A percentile compares a stretch with the other conserved stretches of the same genome.
Conservation (phyloP, 2,329 filamentous ascomycete genomes). For the Mycosphaerella sp. region DNA sequence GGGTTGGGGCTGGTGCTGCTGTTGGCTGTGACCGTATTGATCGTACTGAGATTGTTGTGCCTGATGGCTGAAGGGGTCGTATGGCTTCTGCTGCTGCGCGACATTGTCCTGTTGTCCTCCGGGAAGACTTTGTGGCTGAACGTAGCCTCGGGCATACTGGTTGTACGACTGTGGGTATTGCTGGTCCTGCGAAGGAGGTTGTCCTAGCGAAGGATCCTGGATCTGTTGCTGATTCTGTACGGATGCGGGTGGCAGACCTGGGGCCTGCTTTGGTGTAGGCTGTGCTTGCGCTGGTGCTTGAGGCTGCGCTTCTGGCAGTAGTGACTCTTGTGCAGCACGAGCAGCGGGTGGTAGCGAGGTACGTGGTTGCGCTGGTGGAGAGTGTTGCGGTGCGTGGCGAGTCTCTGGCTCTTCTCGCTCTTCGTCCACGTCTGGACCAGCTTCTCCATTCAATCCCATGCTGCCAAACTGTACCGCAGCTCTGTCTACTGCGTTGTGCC, state of each 20-base stretch:
- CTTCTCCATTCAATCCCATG: constrained; percentile 77
- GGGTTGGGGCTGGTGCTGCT: constrained; percentile 51
- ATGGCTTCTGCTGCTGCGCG: constrained; percentile 70
- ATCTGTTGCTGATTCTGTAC: constrained; percentile 44
- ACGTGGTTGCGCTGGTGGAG: constrained; percentile 76
- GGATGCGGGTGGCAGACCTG: constrained; percentile 55
- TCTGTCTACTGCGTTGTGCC: constrained; percentile 88
- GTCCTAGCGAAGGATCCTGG: constrained; percentile 43
- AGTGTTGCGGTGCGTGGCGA: constrained; percentile 87
- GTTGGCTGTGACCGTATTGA: constrained; percentile 40
- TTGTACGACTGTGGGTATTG: constrained; percentile 46
- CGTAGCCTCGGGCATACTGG: constrained; percentile 62
- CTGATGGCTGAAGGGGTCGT: constrained; percentile 80
- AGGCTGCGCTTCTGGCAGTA: constrained; percentile 34
- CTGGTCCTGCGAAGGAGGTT: constrained; percentile 47
- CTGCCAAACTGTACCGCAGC: constrained; percentile 94
- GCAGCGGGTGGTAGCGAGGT: constrained; percentile 74
- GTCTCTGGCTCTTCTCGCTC: constrained; percentile 95
- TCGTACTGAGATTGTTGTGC: constrained; percentile 47
- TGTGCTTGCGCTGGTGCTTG: constrained; percentile 34
- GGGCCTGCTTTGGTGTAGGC: constrained; percentile 53
- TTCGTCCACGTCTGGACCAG: constrained; percentile 75
- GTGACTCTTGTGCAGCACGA: constrained; percentile 36
- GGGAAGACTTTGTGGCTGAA: constrained; percentile 41
- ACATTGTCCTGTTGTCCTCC: constrained; percentile 51